Percentiles rank a stretch among this genome's conserved stretches.
phyloP scores from a whole-genome alignment of 306 rosid species.

The Cicer arietinum region DNA sequence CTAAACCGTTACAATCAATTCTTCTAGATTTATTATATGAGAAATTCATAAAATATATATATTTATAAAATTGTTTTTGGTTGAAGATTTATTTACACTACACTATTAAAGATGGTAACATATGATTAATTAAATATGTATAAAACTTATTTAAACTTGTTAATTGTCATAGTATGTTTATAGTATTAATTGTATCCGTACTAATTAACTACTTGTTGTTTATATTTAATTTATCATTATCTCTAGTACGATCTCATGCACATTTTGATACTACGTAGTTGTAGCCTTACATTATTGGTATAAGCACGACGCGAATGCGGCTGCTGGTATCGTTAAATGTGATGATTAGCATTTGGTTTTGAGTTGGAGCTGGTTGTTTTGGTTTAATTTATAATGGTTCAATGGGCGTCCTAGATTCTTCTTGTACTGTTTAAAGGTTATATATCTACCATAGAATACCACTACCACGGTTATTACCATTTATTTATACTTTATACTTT shows the following conservation, averaged over 20 bases:
- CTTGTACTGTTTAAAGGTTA: not conserved
- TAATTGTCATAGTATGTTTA: too few relatives aligned
- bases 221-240: not conserved
- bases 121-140: not conserved
- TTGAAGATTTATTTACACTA: not conserved
- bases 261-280: not conserved
- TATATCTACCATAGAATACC: not conserved
- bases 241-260: not conserved
- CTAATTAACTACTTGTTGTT: not conserved
- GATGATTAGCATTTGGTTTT: not conserved
- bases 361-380: constrained; percentile 27
- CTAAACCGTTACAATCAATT: too few relatives aligned
- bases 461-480: too few relatives aligned
- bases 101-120: not conserved
- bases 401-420: not conserved
- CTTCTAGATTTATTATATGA: too few relatives aligned
- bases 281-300: not conserved
- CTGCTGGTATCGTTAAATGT: constrained; percentile 35
- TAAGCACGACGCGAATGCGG: constrained; percentile 3
- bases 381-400: constrained; percentile 11
- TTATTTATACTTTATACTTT: too few relatives aligned
- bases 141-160: not conserved
- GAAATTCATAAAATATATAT: too few relatives aligned
- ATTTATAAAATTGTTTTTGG: too few relatives aligned
- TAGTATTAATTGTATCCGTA: not conserved